Base-by-base conservation (phyloP, 345 rosid species). In the Garcia nutans region DNA sequence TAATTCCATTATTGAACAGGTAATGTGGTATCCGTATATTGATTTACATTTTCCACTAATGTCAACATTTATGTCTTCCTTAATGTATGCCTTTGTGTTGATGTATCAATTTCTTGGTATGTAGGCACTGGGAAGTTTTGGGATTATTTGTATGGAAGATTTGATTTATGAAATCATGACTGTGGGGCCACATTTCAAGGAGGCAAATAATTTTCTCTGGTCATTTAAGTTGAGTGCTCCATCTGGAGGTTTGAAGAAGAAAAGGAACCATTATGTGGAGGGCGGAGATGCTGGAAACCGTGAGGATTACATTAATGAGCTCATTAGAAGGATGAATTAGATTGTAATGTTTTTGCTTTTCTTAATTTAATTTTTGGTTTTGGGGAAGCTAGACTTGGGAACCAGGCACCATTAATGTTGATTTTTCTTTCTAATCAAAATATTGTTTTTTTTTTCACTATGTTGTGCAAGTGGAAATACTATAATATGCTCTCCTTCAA, bases 281-380 rank as follows among this genome's bases (percentile, higher is more conserved):
- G 98, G 98, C 0, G 98, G 97, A n/a, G 98, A 94, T 78, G 96
- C 97, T 0, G 97, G 97, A 68, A 92, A 92, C 80, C 77, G 96
- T 6, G 97, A 93, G 76, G 82, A 90, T 79, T 90, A 83, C 78
- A 88, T 93, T 80, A 93, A 92, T 8, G 94, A 91, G 83, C 90
- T 91, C 73, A 87, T 78, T 82, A 86, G 94, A 84, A 89, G 98
- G 74, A 92, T 92, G 98, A 94, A 94, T 74, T 94, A 88, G 77
- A 74, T 26, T 24, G n/a, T 70, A 15, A 42, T 66, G 16, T 1
- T 23, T 12, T 66, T 66, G 70, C 49, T 66, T 6, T 8, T 26
- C 11, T 63, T 54, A 17, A 2, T 16, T 54, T 54, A 6, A n/a
- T 54, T 54, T 54, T 54, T 54, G 58, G 6, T 54, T 54, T 12